Conservation (phyloP, 495 filamentous ascomycete species). For the Penicillium cosmopolitanum region DNA sequence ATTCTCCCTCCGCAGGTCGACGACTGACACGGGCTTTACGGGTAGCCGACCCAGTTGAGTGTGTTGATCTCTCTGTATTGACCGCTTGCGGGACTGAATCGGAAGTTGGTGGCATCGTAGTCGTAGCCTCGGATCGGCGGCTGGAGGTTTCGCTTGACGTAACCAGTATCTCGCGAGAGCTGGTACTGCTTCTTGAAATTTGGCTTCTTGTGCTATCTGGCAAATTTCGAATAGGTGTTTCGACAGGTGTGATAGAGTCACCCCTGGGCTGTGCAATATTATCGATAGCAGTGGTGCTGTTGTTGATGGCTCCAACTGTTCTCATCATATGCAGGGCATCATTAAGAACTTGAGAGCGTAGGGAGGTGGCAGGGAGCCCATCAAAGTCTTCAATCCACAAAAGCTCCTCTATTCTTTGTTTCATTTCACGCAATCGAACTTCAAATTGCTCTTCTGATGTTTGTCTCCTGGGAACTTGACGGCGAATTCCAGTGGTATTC, state of each 20-base stretch:
- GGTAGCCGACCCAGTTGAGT: no score
- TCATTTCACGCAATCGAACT: background rate
- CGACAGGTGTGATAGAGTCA: background rate
- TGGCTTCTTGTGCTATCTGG: no score
- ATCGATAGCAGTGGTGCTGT: background rate
- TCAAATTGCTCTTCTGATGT: background rate
- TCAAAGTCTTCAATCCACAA: background rate
- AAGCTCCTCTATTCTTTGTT: background rate
- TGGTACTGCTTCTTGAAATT: no score
- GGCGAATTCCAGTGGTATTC: background rate
- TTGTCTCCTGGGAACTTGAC: background rate
- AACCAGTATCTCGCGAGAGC: no score
- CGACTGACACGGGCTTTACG: constrained; percentile 32
- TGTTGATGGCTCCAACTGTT: background rate
- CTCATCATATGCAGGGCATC: background rate
- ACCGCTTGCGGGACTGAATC: no score
- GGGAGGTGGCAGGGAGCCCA: background rate
- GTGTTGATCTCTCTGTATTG: no score
- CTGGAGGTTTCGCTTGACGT: no score
- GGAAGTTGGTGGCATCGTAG: no score
- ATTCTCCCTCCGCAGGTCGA: constrained; percentile 65
- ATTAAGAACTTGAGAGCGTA: background rate
- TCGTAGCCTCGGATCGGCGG: no score
- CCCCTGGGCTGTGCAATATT: background rate
- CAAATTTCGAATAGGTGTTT: background rate